These are phyloP conservation scores for Fusarium gaditjirri DNA, from an alignment of 2,329 filamentous ascomycete species.

Conservation along the genomic window DNA sequence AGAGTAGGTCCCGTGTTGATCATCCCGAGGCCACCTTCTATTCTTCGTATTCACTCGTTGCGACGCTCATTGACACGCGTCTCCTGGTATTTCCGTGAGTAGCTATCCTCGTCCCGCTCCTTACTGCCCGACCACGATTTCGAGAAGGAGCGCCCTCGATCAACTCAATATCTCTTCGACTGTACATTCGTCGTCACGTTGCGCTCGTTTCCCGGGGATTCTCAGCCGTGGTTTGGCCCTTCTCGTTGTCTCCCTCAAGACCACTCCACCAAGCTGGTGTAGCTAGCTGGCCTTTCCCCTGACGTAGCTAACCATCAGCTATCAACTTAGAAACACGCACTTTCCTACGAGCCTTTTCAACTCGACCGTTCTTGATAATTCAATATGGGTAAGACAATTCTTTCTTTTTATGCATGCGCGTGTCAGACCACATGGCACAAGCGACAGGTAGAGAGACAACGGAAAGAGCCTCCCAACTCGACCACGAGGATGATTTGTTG, in stretches of 20 bases:
- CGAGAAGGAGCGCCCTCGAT: slow-evolving; percentile 34
- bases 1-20: slow-evolving; percentile 40
- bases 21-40: slow-evolving; percentile 41
- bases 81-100: slow-evolving; percentile 44
- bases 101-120: slow-evolving; percentile 39
- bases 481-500: slow-evolving; percentile 37
- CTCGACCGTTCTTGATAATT: slow-evolving; percentile 53
- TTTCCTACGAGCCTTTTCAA: slow-evolving; percentile 46
- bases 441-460: slow-evolving; percentile 37
- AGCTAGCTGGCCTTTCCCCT: slow-evolving; percentile 42
- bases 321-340: slow-evolving; percentile 42
- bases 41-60: slow-evolving; percentile 45
- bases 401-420: slow-evolving; percentile 46
- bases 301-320: slow-evolving; percentile 41
- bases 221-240: slow-evolving; percentile 5
- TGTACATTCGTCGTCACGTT: not conserved
- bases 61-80: slow-evolving; percentile 51
- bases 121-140: slow-evolving; percentile 13
- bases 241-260: slow-evolving; percentile 9
- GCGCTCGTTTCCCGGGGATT: slow-evolving; percentile 14
- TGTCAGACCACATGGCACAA: slow-evolving; percentile 40
- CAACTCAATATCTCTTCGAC: slow-evolving; percentile 12
- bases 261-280: slow-evolving; percentile 27
- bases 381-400: slow-evolving; percentile 55
- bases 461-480: slow-evolving; percentile 36